A percentile compares a stretch with the other conserved stretches of the same genome.
phyloP scores from a whole-genome alignment of 768 basidiomycete genomes.

The Auricularia heimuer region DNA sequence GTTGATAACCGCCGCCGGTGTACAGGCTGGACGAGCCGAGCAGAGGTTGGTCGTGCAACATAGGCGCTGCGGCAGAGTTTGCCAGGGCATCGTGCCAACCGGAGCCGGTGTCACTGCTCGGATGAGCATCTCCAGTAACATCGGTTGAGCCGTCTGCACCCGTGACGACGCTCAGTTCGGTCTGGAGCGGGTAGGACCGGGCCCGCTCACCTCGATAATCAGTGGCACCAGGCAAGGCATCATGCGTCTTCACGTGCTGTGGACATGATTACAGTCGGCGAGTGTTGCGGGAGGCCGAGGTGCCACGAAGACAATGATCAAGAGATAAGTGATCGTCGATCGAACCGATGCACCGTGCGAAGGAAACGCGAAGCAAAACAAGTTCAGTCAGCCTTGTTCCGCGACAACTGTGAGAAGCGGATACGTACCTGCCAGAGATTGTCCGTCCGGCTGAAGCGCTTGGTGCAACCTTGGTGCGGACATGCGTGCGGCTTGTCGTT shows the following conservation, averaged over 20 bases:
- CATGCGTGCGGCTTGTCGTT: background rate
- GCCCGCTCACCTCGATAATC: background rate
- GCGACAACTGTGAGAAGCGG: background rate
- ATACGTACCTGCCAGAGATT: slow-evolving; percentile 1
- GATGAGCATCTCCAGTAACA: background rate
- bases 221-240: background rate
- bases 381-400: background rate
- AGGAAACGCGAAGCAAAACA: background rate
- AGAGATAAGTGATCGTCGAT: background rate
- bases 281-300: background rate
- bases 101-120: background rate
- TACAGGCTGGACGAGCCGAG: background rate
- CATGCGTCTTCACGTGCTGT: slow-evolving; percentile 1
- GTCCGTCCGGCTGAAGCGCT: slow-evolving; percentile 2
- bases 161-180: background rate
- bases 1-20: background rate
- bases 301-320: background rate
- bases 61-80: background rate
- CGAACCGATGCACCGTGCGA: slow-evolving; percentile 1
- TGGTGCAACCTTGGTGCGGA: background rate
- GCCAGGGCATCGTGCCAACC: background rate
- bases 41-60: background rate
- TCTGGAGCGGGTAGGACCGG: background rate
- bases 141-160: background rate
- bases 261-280: background rate